Conservation (phyloP, 106 monocot species). For the Cymbidium sinense region DNA sequence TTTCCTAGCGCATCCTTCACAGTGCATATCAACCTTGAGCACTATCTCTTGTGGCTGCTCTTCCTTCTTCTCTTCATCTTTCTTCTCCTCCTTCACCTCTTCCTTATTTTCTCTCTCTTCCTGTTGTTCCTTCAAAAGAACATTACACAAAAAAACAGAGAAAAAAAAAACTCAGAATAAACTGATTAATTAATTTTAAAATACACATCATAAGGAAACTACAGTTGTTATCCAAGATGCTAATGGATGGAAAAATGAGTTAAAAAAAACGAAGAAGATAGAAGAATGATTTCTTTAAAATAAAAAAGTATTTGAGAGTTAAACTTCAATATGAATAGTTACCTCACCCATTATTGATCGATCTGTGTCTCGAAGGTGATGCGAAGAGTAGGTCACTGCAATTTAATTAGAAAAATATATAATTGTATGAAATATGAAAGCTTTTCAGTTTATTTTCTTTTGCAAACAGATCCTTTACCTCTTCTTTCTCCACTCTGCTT, state of each 20-base stretch:
- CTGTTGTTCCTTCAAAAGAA: conserved; percentile 16
- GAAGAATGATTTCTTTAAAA: background rate
- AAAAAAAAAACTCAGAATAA: no score
- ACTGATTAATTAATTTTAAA: background rate
- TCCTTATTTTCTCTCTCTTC: conserved; percentile 21
- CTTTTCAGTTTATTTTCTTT: background rate
- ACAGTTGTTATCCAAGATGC: background rate
- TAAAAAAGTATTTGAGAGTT: background rate
- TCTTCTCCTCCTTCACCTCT: conserved; percentile 4
- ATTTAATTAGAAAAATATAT: background rate
- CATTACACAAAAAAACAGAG: no score
- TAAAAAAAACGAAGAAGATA: background rate
- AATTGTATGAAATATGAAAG: background rate
- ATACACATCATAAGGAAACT: background rate
- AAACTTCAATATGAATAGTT: background rate
- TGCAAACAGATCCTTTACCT: background rate
- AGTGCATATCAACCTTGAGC: conserved; percentile 81
- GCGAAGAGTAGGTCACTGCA: background rate
- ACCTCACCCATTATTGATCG: background rate
- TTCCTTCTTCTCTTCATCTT: conserved; percentile 27
- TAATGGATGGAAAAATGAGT: background rate
- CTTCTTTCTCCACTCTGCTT: background rate
- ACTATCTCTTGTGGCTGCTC: conserved; percentile 52
- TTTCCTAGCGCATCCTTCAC: conserved; percentile 69
- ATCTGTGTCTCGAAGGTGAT: background rate